These are phyloP conservation scores for Chalaropsis thielavioides DNA, from an alignment of 2,329 filamentous ascomycete species.

Conservation along the genomic window DNA sequence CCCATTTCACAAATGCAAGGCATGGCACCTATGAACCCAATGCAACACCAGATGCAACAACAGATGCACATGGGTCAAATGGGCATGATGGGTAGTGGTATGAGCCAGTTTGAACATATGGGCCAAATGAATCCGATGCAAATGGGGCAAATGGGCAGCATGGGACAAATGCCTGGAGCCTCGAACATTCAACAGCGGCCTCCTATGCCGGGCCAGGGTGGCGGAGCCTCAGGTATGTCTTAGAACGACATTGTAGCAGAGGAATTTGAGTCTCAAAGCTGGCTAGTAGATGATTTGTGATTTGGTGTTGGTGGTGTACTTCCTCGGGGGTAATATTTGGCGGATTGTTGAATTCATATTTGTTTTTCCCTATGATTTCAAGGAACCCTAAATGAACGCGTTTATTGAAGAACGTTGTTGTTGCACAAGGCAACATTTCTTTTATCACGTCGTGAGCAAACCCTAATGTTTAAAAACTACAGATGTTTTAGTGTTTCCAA, in stretches of 20 bases:
- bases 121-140: slow-evolving; percentile 14
- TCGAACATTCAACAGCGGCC: slow-evolving; percentile 14
- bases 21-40: slow-evolving; percentile 12
- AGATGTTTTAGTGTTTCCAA: no score
- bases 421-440: not conserved
- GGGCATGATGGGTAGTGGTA: slow-evolving; percentile 16
- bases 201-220: slow-evolving; percentile 15
- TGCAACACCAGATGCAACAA: slow-evolving; percentile 15
- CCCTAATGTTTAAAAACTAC: no score
- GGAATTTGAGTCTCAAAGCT: slow-evolving; percentile 2
- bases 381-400: not conserved
- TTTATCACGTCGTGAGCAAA: no score
- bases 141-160: slow-evolving; percentile 15
- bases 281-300: not conserved
- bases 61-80: slow-evolving; percentile 16
- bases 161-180: slow-evolving; percentile 13
- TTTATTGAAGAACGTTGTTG: not conserved
- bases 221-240: slow-evolving; percentile 13
- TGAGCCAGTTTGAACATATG: slow-evolving; percentile 16
- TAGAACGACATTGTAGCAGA: slow-evolving; percentile 16
- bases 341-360: not conserved
- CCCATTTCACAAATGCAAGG: slow-evolving; percentile 11
- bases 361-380: not conserved
- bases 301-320: not conserved
- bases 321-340: not conserved